Conservation (phyloP, 805 yeast genomes). For the Hermanozyma aechmeae region DNA sequence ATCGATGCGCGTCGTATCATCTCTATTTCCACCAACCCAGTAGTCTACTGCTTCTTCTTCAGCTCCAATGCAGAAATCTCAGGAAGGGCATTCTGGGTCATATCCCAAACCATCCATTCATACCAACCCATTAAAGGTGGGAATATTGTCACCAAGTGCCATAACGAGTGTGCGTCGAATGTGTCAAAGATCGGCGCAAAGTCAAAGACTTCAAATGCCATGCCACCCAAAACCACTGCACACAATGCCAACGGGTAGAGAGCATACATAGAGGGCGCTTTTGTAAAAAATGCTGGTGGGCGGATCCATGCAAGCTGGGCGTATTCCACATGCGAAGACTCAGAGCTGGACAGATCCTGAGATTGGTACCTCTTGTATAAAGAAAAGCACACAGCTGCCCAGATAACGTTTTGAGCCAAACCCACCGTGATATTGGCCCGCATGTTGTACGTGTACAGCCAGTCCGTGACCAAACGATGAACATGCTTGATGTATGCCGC, state of each 20-base stretch:
- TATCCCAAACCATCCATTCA: conserved; percentile 38
- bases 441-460: conserved; percentile 95
- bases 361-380: conserved; percentile 24
- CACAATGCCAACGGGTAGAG: conserved; percentile 30
- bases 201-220: conserved; percentile 87
- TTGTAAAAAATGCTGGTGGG: conserved; percentile 12
- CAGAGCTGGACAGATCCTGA: no score
- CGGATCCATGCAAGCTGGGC: no score
- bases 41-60: no score
- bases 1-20: no score
- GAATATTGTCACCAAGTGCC: conserved; percentile 16
- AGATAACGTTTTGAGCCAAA: conserved; percentile 51
- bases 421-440: conserved; percentile 78
- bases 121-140: conserved; percentile 38
- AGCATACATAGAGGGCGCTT: conserved; percentile 28
- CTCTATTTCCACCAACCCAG: no score
- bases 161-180: conserved; percentile 12
- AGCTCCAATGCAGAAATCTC: no score
- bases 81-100: conserved; percentile 24
- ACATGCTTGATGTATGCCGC: conserved; percentile 57
- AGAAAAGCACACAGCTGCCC: conserved; percentile 20
- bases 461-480: conserved; percentile 52
- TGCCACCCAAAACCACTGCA: conserved; percentile 51
- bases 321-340: background rate
- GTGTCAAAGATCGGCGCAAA: conserved; percentile 35